These are phyloP conservation scores for Ogataea pignaliae DNA, from an alignment of 805 yeast species.

Conservation along the genomic window DNA sequence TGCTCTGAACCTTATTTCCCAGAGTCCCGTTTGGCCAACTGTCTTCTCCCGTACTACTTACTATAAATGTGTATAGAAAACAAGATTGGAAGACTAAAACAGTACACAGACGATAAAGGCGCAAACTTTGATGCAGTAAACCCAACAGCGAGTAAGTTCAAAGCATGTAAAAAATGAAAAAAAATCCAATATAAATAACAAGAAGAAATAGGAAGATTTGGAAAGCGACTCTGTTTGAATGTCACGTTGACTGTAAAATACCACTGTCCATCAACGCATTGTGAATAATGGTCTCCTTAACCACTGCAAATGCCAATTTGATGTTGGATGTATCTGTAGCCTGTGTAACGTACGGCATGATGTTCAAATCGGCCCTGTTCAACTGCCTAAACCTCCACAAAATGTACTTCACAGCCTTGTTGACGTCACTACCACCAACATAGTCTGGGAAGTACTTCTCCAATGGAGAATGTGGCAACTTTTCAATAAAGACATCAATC, in stretches of 20 bases:
- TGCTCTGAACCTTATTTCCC: too few relatives aligned
- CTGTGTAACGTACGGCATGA: slow-evolving; percentile 90
- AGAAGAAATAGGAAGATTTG: too few relatives aligned
- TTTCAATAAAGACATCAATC: slow-evolving; percentile 85
- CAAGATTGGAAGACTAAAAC: too few relatives aligned
- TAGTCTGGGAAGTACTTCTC: slow-evolving; percentile 86
- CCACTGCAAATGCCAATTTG: slow-evolving; percentile 66
- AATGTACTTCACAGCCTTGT: slow-evolving; percentile 87
- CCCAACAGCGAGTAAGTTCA: too few relatives aligned
- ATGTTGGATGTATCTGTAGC: slow-evolving; percentile 92
- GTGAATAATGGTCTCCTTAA: slow-evolving; percentile 52
- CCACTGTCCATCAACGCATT: slow-evolving; percentile 55
- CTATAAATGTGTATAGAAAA: too few relatives aligned
- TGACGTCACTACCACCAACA: slow-evolving; percentile 83
- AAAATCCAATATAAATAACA: too few relatives aligned
- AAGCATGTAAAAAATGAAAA: too few relatives aligned
- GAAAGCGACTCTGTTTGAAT: too few relatives aligned
- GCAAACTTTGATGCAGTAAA: too few relatives aligned
- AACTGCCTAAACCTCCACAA: slow-evolving; percentile 85
- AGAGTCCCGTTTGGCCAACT: too few relatives aligned
- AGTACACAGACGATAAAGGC: too few relatives aligned
- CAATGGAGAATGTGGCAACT: slow-evolving; percentile 74
- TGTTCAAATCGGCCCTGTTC: slow-evolving; percentile 73
- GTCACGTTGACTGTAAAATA: slow-evolving; percentile 31
- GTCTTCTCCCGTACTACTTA: too few relatives aligned